phyloP scores from a whole-genome alignment of 306 rosid genomes.

The Vigna radiata region DNA sequence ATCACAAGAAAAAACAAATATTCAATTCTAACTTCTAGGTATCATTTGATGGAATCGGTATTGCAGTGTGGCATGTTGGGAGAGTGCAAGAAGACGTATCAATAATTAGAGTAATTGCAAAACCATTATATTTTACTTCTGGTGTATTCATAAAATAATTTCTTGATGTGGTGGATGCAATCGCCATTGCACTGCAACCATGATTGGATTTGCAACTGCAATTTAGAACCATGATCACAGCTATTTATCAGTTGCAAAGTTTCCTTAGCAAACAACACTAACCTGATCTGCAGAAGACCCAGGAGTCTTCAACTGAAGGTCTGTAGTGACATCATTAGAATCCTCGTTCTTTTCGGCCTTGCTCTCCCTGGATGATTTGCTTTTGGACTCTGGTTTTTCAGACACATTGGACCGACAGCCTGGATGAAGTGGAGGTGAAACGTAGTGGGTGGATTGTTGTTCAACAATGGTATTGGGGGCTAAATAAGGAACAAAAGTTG shows the following conservation, averaged over 20 bases:
- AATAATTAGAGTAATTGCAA: too few species aligned
- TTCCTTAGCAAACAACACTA: conserved; percentile 28
- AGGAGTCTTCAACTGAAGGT: conserved; percentile 65
- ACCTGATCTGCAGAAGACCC: conserved; percentile 87
- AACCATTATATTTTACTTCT: too few species aligned
- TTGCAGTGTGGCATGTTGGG: too few species aligned
- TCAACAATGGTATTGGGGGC: conserved; percentile 69
- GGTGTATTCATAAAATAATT: too few species aligned
- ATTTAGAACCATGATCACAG: too few species aligned
- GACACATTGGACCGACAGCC: conserved; percentile 55
- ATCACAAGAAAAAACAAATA: too few species aligned
- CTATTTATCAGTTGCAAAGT: conserved; percentile 18
- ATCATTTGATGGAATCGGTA: too few species aligned
- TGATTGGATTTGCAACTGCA: too few species aligned
- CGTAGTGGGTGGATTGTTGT: conserved; percentile 66
- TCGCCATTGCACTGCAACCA: too few species aligned
- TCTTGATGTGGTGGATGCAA: too few species aligned
- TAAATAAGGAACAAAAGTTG: conserved; percentile 75
- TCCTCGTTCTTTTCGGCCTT: conserved; percentile 58
- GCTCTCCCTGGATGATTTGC: conserved; percentile 66
- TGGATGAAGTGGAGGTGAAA: conserved; percentile 62
- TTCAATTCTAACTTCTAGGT: too few species aligned
- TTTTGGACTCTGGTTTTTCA: conserved; percentile 63
- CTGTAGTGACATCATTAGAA: conserved; percentile 72
- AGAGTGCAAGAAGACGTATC: too few species aligned